Evolutionary conservation across 1,139 yeast species (phyloP), one percentile per base, ranked within the genome.

Genomic region (Lodderomyces metapsilosis): DNA sequence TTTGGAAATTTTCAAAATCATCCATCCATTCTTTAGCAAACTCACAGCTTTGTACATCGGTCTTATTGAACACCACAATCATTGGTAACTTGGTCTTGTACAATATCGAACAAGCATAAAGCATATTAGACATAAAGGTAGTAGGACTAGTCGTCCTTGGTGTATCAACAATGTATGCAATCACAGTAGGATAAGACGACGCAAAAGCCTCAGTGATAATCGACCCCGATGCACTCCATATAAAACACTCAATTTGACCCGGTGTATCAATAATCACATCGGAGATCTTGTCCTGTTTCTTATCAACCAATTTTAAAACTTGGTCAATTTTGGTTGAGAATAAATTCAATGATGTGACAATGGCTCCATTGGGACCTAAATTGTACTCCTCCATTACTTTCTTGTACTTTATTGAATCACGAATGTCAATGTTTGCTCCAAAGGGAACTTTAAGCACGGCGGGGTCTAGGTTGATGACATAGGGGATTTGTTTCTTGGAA

Each of bases 21-120:
- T 84, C 78, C 98, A 94, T 89, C 99, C 99, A 94, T 51, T 88
- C 95, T 58, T 82, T 84, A 22, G 96, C 97, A 65, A 89, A 89
- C 41, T 78, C 82, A 0, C 95, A 88, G 46, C 83, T 82, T 53
- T 84, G 74, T 7, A 86, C 91, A 63, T 94, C 99, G 2, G 94
- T 88, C 66, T 94, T 94, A 66, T 94, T 94, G 71, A 92, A 94
- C 5, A 94, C 98, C 17, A 94, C 78, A 55, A 94, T 85, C 96
- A 94, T 89, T 23, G 99, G 99, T 42, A 94, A 74, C 61, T 92
- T 91, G 21, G 98, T 92, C 66, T 94, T 94, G 71, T 94, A 94
- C 43, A 94, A 74, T 40, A 94, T 92, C 2, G 98, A 91, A 65
- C 98, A 92, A 0, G 99, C 98, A 57, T 94, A 94, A 36, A 94